phyloP scores from a whole-genome alignment of 345 rosid species.

The Murraya paniculata region DNA sequence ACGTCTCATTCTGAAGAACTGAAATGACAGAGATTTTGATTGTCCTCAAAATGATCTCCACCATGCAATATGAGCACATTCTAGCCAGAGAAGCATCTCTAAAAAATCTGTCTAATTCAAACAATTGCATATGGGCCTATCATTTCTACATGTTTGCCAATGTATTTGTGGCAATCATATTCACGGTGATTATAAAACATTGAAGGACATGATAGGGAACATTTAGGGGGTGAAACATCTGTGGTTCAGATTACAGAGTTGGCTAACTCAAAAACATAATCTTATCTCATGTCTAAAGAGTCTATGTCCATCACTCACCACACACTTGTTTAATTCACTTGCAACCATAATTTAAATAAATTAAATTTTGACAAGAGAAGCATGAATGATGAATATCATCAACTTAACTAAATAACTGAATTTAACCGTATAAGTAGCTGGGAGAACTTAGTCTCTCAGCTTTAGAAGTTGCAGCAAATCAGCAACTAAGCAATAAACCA shows the following conservation, averaged over 20 bases:
- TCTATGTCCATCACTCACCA: constrained; percentile 66
- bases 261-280: constrained; percentile 12
- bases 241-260: constrained; percentile 35
- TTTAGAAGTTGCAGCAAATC: constrained; percentile 29
- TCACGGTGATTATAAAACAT: background rate
- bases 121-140: background rate
- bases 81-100: constrained; percentile 15
- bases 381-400: background rate
- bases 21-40: constrained; percentile 20
- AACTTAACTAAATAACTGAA: background rate
- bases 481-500: constrained; percentile 22
- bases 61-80: constrained; percentile 4
- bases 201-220: constrained; percentile 4
- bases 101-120: constrained; percentile 13
- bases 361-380: background rate
- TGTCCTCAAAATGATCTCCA: constrained; percentile 15
- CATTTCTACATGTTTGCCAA: background rate
- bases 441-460: constrained; percentile 15
- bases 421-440: constrained; percentile 15
- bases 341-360: constrained; percentile 34
- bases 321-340: constrained; percentile 41
- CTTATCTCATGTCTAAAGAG: constrained; percentile 49
- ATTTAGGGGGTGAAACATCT: constrained; percentile 9
- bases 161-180: background rate
- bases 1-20: background rate